Evolutionary conservation across 495 filamentous ascomycete genomes (phyloP), one percentile per base, ranked within the genome.

Genomic region (Chaetomidium leptoderma): DNA sequence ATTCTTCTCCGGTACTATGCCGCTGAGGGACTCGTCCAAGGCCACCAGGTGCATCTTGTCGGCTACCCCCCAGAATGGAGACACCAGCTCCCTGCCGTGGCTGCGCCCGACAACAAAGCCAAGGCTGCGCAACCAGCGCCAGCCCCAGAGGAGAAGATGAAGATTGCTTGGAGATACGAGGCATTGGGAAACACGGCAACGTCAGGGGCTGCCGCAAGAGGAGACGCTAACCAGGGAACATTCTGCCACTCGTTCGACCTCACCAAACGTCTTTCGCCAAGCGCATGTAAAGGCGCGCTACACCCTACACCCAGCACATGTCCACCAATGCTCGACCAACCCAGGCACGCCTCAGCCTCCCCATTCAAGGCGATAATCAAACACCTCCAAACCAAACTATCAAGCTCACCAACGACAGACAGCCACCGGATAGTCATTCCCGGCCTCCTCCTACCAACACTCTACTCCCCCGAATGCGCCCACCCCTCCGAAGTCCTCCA

Each of bases 111-210:
- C 36, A 70, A 74, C 39, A 72, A 69, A 35, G 62, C 59, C 62
- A 78, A 62, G 73, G 63, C 74, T 48, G 62, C 68, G 67, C 63
- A 78, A 58, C 59, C 68, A 19, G 63, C 70, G 1, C 21, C 64
- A 0, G 44, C 71, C 2, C 62, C 68, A 13, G 78, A 81, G 30
- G 90, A 95, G 55, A 87, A 83, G 70, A 98, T 98, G 93, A 97
- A 96, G 75, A 98, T 98, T 71, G 93, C 93, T 10, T 98, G 93
- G 93, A 77, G 93, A 70, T 98, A 98, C 74, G 92, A 97, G 69
- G 82, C 85, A 19, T 69, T 97, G 59, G 87, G 90, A 23, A 84
- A 87, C 36, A 36, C 50, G 4, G 51, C 58, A n/a, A 50, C 47
- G 79, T 83, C 74, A 74, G 83, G 26, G 53, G 77, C 78, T 39